Base-by-base conservation (phyloP, 257 asterid genomes). In the Buddleja alternifolia region DNA sequence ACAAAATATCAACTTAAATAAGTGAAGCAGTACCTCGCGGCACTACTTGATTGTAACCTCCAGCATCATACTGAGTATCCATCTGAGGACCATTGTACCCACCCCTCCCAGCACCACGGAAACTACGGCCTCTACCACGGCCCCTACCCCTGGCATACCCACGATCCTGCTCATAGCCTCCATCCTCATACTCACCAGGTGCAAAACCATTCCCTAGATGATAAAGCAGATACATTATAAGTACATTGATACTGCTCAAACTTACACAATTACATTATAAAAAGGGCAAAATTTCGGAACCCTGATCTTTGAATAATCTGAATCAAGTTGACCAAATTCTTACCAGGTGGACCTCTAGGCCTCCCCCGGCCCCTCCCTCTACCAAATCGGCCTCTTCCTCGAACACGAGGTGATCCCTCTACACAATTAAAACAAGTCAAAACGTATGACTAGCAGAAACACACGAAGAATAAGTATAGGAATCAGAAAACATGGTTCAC, bases 81-180 rank as follows among this genome's bases (percentile, higher is more conserved):
- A 78, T 72, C 76, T 67, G 97, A 15, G 83, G 81, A 24, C 90
- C 87, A 72, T 81, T 69, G 73, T 84, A 92, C 20, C 89, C 97
- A 67, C 96, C 95, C 68, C 98, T 80, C 29, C 96, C 93, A 78
- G 93, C 88, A 61, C 96, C 91, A 72, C 90, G 96, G 77, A 75
- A 84, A 70, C 48, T 73, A 70, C 88, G 95, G 66, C 85, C 88
- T 76, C 97, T 75, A 39, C 96, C 97, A 16, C 96, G 85, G 16
- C 96, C 92, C 78, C 96, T 81, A 60, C 97, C 96, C 76, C 98
- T 82, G 39, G 84, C 72, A 57, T 75, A 88, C 51, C 84, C 82
- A 23, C 80, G 84, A 59, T 78, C 81, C 61, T 79, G 73, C 51
- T 88, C 96, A 73, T 82, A 93, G 63, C 90, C 93, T 36, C 93